Conservation (phyloP, 2,329 filamentous ascomycete genomes). For the Colletotrichum sojae region DNA sequence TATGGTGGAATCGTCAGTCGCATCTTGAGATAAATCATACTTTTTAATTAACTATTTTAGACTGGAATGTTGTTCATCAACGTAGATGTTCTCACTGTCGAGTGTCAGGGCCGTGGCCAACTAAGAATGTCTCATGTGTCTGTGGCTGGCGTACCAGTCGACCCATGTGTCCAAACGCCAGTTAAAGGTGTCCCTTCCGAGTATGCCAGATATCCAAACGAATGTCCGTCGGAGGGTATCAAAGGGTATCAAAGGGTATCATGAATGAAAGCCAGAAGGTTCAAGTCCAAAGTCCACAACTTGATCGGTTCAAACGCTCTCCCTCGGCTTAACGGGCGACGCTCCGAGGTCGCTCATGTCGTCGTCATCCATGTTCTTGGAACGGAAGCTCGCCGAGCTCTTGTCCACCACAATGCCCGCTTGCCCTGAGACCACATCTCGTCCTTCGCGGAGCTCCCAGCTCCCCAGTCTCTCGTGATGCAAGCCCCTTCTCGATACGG, state of each 20-base stretch:
- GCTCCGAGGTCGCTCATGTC: conserved; percentile 51
- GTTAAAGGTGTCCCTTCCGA: background rate
- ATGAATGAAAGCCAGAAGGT: conserved; percentile 33
- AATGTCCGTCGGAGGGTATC: conserved; percentile 18
- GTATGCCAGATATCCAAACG: background rate
- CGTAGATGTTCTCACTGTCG: too few species aligned
- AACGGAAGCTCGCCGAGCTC: conserved; percentile 39
- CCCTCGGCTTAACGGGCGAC: conserved; percentile 55
- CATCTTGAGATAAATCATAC: too few species aligned
- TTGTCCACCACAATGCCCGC: conserved; percentile 45
- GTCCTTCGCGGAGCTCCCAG: conserved; percentile 60
- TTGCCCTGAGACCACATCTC: conserved; percentile 33
- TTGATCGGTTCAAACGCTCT: conserved; percentile 51
- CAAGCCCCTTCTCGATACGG: conserved; percentile 50
- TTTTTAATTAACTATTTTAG: too few species aligned
- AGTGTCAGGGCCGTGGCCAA: too few species aligned
- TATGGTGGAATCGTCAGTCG: too few species aligned
- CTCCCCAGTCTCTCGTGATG: conserved; percentile 63
- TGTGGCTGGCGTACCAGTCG: background rate
- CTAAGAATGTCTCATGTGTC: too few species aligned
- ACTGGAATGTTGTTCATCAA: too few species aligned
- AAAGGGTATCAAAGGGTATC: conserved; percentile 43
- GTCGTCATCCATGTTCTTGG: conserved; percentile 50
- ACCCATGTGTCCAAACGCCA: background rate
- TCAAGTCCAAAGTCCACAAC: background rate